Conservation (phyloP, 768 basidiomycete genomes). For the Mycena rosella region DNA sequence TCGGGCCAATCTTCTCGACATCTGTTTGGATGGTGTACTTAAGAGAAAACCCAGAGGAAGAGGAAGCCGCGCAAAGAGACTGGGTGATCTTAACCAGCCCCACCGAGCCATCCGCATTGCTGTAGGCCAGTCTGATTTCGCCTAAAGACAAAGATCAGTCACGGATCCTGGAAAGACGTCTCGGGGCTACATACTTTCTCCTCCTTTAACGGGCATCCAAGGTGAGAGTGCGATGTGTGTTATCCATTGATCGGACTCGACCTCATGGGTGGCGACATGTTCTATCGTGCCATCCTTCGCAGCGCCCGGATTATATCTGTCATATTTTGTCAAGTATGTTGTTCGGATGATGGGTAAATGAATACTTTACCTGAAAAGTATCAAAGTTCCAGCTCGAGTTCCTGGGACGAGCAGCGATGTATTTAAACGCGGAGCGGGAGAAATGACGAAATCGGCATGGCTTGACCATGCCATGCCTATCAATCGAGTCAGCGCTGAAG, state of each 20-base stretch:
- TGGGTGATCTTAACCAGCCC: slow-evolving; percentile 54
- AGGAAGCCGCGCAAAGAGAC: slow-evolving; percentile 29
- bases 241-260: slow-evolving; percentile 62
- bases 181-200: slow-evolving; percentile 54
- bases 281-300: slow-evolving; percentile 28
- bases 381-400: slow-evolving; percentile 60
- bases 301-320: too few relatives aligned
- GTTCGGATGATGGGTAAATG: neutral
- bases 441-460: slow-evolving; percentile 59
- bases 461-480: slow-evolving; percentile 66
- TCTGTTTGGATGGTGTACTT: slow-evolving; percentile 46
- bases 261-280: slow-evolving; percentile 40
- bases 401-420: slow-evolving; percentile 46
- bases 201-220: slow-evolving; percentile 50
- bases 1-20: slow-evolving; percentile 39
- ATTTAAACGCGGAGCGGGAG: slow-evolving; percentile 56
- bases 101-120: slow-evolving; percentile 58
- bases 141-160: slow-evolving; percentile 42
- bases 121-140: slow-evolving; percentile 56
- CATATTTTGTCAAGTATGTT: neutral
- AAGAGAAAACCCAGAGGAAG: slow-evolving; percentile 41
- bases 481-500: neutral
- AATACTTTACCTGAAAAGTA: slow-evolving; percentile 42
- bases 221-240: slow-evolving; percentile 63
- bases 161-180: neutral